These are phyloP conservation scores for Sporobolomyces roseus DNA, from an alignment of 768 basidiomycete species.

Conservation along the genomic window DNA sequence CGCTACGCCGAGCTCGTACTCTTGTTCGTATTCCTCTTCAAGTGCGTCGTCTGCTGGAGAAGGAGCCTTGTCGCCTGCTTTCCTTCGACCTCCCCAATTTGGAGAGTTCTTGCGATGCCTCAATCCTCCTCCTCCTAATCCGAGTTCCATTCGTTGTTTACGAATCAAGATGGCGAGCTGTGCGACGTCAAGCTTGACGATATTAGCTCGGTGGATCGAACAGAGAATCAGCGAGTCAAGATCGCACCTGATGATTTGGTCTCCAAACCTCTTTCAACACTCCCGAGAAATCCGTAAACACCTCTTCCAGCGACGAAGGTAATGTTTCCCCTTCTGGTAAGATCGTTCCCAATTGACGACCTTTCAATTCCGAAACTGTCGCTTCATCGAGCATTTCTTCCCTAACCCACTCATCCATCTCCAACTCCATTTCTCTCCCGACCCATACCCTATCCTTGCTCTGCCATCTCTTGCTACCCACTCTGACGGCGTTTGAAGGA, in stretches of 20 bases:
- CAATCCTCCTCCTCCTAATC: slow-evolving; percentile 31
- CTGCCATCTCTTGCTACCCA: slow-evolving; percentile 30
- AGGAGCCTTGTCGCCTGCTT: background rate
- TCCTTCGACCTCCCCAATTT: slow-evolving; percentile 28
- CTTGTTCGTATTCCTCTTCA: slow-evolving; percentile 21
- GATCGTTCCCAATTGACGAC: background rate
- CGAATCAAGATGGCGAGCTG: slow-evolving; percentile 29
- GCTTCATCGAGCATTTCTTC: slow-evolving; percentile 37
- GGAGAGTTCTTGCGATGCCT: slow-evolving; percentile 38
- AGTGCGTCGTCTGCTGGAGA: background rate
- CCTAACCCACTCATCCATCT: slow-evolving; percentile 35
- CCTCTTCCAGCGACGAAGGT: slow-evolving; percentile 27
- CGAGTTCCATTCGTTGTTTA: slow-evolving; percentile 36
- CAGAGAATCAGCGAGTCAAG: no score
- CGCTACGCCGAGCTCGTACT: slow-evolving; percentile 23
- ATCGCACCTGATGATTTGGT: slow-evolving; percentile 35
- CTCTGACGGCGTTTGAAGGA: background rate
- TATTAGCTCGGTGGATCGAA: no score
- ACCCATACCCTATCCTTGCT: slow-evolving; percentile 30
- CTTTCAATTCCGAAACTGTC: slow-evolving; percentile 9
- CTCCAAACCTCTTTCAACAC: slow-evolving; percentile 35
- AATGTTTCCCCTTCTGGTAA: slow-evolving; percentile 36
- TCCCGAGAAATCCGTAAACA: slow-evolving; percentile 21
- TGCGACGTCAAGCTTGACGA: no score
- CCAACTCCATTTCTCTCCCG: background rate